These are phyloP conservation scores for Cladosporium phlei DNA, from an alignment of 2,329 filamentous ascomycete genomes.

Conservation along the genomic window DNA sequence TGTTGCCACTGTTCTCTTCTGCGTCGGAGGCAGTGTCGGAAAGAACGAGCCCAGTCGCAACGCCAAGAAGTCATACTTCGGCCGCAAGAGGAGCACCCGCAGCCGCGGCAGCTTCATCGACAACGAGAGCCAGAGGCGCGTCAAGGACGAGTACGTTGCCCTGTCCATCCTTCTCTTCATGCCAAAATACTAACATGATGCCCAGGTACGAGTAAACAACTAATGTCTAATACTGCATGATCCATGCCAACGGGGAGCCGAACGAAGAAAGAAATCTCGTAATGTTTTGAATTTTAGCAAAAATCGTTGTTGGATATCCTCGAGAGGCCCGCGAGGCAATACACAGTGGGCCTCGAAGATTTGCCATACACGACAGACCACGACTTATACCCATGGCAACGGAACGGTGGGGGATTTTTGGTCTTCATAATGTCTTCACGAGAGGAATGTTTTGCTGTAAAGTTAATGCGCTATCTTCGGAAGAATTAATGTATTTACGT, in stretches of 20 bases:
- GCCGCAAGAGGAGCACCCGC: slow-evolving; percentile 48
- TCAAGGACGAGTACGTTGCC: slow-evolving; percentile 63
- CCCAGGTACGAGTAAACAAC: slow-evolving; percentile 11
- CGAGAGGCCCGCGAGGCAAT: not conserved
- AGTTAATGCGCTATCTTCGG: not conserved
- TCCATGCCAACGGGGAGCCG: not conserved
- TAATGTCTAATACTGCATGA: slow-evolving; percentile 4
- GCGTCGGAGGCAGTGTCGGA: slow-evolving; percentile 52
- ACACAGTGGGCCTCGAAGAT: not conserved
- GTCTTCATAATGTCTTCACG: not conserved
- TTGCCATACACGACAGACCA: not conserved
- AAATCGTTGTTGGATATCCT: not conserved
- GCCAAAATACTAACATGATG: not conserved
- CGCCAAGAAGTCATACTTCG: slow-evolving; percentile 39
- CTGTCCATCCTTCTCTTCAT: not conserved
- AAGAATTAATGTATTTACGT: slow-evolving; percentile 6
- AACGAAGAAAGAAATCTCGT: slow-evolving; percentile 1
- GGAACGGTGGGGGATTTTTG: not conserved
- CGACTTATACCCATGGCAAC: slow-evolving; percentile 4
- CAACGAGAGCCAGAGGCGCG: slow-evolving; percentile 53
- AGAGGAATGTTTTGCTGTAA: not conserved
- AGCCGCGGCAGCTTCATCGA: slow-evolving; percentile 52
- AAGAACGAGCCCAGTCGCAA: slow-evolving; percentile 36
- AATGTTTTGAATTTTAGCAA: slow-evolving; percentile 5
- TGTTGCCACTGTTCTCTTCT: slow-evolving; percentile 64